phyloP scores from a whole-genome alignment of 176 grass and related monocot genomes.

The Oryza meyeriana region DNA sequence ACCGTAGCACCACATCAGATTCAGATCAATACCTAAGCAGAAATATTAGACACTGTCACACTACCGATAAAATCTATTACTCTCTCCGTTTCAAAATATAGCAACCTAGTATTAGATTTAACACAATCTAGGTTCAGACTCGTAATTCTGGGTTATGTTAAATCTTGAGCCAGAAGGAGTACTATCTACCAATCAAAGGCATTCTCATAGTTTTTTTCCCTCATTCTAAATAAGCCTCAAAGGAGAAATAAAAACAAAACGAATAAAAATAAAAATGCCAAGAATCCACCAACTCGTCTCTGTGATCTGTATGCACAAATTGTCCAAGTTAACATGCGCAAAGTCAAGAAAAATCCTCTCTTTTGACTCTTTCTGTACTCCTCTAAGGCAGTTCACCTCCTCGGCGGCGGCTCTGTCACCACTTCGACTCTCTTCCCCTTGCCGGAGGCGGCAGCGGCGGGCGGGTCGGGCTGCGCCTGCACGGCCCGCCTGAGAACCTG shows the following conservation, averaged over 20 bases:
- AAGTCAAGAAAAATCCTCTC: neutral
- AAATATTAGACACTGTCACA: neutral
- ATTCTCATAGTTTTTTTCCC: neutral
- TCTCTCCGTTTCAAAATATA: too few species aligned
- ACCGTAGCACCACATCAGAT: too few species aligned
- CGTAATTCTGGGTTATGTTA: too few species aligned
- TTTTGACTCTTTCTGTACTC: neutral
- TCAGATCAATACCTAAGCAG: too few species aligned
- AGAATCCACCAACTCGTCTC: neutral
- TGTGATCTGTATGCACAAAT: neutral
- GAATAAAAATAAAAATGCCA: neutral
- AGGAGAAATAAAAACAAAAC: neutral
- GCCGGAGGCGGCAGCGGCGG: neutral
- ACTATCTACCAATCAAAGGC: neutral
- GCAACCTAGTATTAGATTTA: too few species aligned
- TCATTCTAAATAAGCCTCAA: neutral
- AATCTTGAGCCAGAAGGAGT: too few species aligned
- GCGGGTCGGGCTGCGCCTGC: conserved; percentile 39
- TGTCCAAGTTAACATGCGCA: neutral
- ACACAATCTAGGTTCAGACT: too few species aligned
- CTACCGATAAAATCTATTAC: neutral
- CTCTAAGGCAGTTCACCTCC: neutral
- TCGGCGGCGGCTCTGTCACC: neutral
- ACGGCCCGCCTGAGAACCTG: conserved; percentile 50
- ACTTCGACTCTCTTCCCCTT: neutral